A percentile compares a stretch with the other conserved stretches of the same genome.
These are phyloP conservation scores for Crataegus laevigata DNA, from an alignment of 306 rosid genomes.

Conservation along the genomic window DNA sequence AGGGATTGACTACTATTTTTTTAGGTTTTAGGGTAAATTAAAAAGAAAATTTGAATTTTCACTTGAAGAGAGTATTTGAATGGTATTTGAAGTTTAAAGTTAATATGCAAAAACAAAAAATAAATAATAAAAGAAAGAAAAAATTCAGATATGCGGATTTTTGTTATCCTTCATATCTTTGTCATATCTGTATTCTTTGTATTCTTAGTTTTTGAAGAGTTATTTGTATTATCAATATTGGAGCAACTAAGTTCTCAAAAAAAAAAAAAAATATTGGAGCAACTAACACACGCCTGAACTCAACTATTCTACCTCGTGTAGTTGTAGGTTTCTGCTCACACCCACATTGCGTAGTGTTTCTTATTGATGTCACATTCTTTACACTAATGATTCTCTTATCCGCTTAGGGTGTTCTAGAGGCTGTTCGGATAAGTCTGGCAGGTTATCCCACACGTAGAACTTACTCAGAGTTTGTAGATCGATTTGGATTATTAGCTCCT, in stretches of 20 bases:
- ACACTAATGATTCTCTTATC: not conserved
- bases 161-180: not conserved
- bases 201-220: not conserved
- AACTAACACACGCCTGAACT: not conserved
- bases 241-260: too few species aligned
- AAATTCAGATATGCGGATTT: not conserved
- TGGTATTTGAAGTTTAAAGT: not conserved
- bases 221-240: not conserved
- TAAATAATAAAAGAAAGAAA: not conserved
- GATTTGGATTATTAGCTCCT: slow-evolving; percentile 79
- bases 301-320: not conserved
- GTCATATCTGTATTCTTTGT: not conserved
- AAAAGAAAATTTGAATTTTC: not conserved
- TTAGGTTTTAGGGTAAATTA: not conserved
- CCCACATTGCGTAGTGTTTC: not conserved
- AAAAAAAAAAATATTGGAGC: too few species aligned
- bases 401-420: slow-evolving; percentile 89
- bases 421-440: slow-evolving; percentile 96
- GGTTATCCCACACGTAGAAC: slow-evolving; percentile 94
- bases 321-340: not conserved
- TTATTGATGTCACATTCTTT: not conserved
- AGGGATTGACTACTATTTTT: not conserved
- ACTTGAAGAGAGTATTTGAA: not conserved
- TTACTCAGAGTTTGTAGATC: slow-evolving; percentile 83
- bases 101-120: not conserved